A percentile compares a stretch with the other conserved stretches of the same genome.
Conservation (phyloP, 495 filamentous ascomycete species). For the Corynascus novoguineensis region DNA sequence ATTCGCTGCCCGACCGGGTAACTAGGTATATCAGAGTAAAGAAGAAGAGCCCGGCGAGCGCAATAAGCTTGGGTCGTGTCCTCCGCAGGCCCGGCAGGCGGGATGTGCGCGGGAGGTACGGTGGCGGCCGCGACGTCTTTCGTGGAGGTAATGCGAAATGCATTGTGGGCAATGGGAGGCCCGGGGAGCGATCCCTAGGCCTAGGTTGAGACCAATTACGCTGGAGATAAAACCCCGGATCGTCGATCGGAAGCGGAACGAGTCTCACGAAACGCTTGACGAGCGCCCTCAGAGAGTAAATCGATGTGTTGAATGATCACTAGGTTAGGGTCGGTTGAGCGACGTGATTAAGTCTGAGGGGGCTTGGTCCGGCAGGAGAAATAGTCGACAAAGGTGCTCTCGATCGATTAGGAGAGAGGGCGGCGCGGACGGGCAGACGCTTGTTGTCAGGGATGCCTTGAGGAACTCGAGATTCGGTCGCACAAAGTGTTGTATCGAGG, state of each 20-base stretch:
- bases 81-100: slow-evolving; percentile 57
- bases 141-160: slow-evolving; percentile 87
- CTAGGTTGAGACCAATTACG: not conserved
- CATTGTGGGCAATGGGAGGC: slow-evolving; percentile 48
- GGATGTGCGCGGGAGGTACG: slow-evolving; percentile 53
- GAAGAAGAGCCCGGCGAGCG: slow-evolving; percentile 51
- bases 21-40: slow-evolving; percentile 60
- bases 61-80: slow-evolving; percentile 59
- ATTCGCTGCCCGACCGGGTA: slow-evolving; percentile 36
- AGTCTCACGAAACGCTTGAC: not conserved
- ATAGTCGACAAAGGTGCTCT: not conserved
- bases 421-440: not conserved
- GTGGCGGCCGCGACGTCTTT: slow-evolving; percentile 66
- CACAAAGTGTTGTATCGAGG: not conserved
- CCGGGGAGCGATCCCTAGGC: slow-evolving; percentile 11
- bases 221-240: not conserved
- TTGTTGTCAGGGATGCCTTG: not conserved
- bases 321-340: not conserved
- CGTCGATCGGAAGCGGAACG: not conserved
- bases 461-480: not conserved
- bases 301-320: not conserved
- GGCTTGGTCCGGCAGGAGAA: not conserved
- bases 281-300: not conserved
- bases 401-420: not conserved
- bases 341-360: not conserved